These are phyloP conservation scores for Saturnispora mendoncae DNA, from an alignment of 805 yeast genomes.

Conservation along the genomic window DNA sequence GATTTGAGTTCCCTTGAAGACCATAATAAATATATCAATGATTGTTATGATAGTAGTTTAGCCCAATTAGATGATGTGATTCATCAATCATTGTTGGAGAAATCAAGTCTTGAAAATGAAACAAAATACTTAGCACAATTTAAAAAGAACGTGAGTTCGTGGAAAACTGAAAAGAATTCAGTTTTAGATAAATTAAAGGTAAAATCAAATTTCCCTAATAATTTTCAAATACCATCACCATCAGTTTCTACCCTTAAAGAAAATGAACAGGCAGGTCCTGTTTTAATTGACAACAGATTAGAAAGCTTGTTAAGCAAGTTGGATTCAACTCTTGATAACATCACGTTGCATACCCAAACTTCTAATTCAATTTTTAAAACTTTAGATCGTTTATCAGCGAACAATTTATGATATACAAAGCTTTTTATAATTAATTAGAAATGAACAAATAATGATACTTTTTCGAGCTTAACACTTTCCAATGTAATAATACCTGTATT, in stretches of 20 bases:
- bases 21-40: constrained; percentile 18
- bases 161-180: constrained; percentile 14
- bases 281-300: background rate
- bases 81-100: constrained; percentile 19
- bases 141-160: constrained; percentile 12
- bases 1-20: constrained; percentile 21
- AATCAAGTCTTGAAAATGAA: constrained; percentile 16
- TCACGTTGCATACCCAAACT: background rate
- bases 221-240: constrained; percentile 1
- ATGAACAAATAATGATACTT: constrained; percentile 19
- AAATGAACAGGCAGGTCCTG: background rate
- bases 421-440: constrained; percentile 4
- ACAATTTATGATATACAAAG: background rate
- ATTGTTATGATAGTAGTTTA: constrained; percentile 23
- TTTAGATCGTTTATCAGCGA: background rate
- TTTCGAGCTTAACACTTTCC: constrained; percentile 4
- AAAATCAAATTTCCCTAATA: constrained; percentile 1
- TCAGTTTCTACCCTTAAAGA: constrained; percentile 1
- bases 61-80: constrained; percentile 22
- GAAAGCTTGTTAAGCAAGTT: background rate
- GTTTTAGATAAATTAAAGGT: constrained; percentile 11
- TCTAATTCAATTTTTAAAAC: constrained; percentile 3
- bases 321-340: background rate
- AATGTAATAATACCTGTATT: constrained; percentile 14
- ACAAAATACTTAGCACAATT: constrained; percentile 17